These are phyloP conservation scores for Pseudocohnilembus persalinus DNA, from an alignment of 169 alveolate species.

Conservation along the genomic window DNA sequence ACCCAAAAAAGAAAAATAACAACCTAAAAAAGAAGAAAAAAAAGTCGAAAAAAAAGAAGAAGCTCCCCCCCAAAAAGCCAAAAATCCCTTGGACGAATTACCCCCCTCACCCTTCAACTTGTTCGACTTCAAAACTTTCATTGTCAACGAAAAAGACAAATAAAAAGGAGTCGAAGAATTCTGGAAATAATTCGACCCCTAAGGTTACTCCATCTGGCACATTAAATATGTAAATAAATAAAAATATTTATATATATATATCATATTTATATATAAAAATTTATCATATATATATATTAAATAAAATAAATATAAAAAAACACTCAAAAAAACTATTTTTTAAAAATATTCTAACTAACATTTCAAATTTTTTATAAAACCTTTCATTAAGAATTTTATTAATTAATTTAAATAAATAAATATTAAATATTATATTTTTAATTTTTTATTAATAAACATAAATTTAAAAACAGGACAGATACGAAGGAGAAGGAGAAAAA, in stretches of 20 bases:
- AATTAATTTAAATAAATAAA: no score
- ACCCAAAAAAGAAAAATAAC: slow-evolving; percentile 43
- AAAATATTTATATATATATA: no score
- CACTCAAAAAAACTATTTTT: no score
- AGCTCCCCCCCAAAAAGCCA: slow-evolving; percentile 51
- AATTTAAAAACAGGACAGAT: no score
- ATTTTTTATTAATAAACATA: no score
- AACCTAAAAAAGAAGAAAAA: not conserved
- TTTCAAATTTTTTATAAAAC: no score
- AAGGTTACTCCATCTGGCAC: slow-evolving; percentile 92
- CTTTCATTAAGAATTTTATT: no score
- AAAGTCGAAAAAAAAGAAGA: not conserved
- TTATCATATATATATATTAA: no score
- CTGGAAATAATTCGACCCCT: slow-evolving; percentile 85
- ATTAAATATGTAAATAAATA: slow-evolving; percentile 94
- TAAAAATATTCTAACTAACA: no score
- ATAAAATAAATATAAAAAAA: no score
- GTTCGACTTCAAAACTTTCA: slow-evolving; percentile 94
- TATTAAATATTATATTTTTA: no score
- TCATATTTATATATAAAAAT: no score
- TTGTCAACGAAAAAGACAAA: slow-evolving; percentile 90
- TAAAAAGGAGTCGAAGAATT: slow-evolving; percentile 90
- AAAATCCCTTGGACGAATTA: not conserved
- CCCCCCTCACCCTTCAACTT: slow-evolving; percentile 88
- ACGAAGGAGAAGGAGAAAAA: slow-evolving; percentile 93